Evolutionary conservation across 2,329 filamentous ascomycete species (phyloP), one percentile per base, ranked within the genome.

Genomic region (Penicillium sp.): DNA sequence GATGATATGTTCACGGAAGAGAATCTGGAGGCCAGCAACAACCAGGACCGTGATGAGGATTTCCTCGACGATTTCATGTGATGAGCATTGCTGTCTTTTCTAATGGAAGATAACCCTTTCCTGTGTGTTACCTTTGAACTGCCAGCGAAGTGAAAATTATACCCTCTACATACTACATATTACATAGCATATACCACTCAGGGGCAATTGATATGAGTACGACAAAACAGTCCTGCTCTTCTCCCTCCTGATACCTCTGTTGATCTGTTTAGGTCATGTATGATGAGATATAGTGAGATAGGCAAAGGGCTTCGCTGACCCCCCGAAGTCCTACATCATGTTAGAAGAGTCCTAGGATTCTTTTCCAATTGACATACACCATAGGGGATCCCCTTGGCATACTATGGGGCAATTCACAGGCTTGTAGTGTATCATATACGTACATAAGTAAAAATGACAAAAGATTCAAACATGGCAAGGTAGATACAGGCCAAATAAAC

Each of bases 21-120:
- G 57, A 88, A 89, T 67, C 82, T 96, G 78, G 86, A 86, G 43
- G 78, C 75, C 23, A 86, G 86, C 54, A 96, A 88, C 78, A 99
- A 99, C 75, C 90, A 97, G 76, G 87, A 96, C 69, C 84, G 91
- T 15, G 82, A 83, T 61, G 84, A 86, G 58, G 81, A 90, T 59
- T 79, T 78, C 72, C 92, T 90, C 78, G 92, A 97, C 58, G 93
- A 99, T 70, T 99, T 99, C 70, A 95, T 96, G 91, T 93, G 83
- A 76, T 75, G 23, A 19, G 27, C 15, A 36, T 25, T 15, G 21
- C n/a, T 16, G 8, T 40, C 10, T 54, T n/a, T 11, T 16, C 13
- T 2, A 29, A 36, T 36, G 23, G 31, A 39, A 44, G 29, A 27
- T 25, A 7, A 38, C 19, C 23, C 15, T 46, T 52, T 25, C 3